phyloP scores from a whole-genome alignment of 192 early-diverging fungal species.

The Coemansia reversa region DNA sequence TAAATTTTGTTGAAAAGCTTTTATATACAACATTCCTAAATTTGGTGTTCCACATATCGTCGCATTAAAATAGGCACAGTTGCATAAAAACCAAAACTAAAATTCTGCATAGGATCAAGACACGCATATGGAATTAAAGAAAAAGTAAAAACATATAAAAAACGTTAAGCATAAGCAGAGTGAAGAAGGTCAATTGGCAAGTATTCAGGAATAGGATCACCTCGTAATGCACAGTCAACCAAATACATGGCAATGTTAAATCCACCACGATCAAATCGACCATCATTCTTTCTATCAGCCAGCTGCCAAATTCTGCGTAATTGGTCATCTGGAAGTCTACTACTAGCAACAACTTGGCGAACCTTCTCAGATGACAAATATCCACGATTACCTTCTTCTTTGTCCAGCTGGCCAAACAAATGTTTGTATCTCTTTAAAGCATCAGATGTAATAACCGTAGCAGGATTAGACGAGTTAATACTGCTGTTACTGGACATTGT shows the following conservation, averaged over 20 bases:
- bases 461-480: not conserved
- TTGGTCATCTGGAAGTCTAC: conserved; percentile 29
- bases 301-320: conserved; percentile 39
- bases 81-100: not conserved
- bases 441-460: conserved; percentile 12
- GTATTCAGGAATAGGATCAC: conserved; percentile 32
- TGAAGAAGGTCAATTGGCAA: conserved; percentile 36
- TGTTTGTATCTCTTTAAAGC: conserved; percentile 27
- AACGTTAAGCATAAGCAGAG: conserved; percentile 25
- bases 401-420: conserved; percentile 33
- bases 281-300: conserved; percentile 37
- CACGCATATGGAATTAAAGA: not conserved
- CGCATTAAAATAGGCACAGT: not conserved
- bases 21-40: too few relatives aligned
- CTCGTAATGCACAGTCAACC: conserved; percentile 27
- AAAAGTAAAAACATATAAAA: not conserved
- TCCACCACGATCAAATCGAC: conserved; percentile 39
- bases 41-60: too few relatives aligned
- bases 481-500: conserved; percentile 7
- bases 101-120: not conserved
- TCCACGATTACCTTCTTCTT: conserved; percentile 21
- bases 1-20: too few relatives aligned
- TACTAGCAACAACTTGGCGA: conserved; percentile 22
- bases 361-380: conserved; percentile 27
- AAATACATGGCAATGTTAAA: conserved; percentile 48